Base-by-base conservation (phyloP, 148 eudicot species). In the Rhododendron molle region DNA sequence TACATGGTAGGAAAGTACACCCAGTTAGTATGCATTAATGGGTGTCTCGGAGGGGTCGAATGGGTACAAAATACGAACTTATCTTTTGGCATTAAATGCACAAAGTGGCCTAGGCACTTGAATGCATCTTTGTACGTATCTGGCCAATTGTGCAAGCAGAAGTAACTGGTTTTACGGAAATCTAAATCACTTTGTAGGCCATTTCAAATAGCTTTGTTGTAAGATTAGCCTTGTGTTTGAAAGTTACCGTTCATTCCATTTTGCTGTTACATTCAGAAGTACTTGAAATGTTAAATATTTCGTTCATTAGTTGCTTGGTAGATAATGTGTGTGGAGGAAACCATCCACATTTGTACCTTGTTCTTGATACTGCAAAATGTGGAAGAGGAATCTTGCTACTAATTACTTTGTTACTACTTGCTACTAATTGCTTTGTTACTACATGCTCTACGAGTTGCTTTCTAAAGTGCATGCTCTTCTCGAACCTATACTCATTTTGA, bases 401-500 rank as follows among this genome's bases (percentile, higher is more conserved):
- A 69, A 30, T 28, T 65, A 6, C 26, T 76, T 36, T 76, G 26
- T 72, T 72, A 30, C 43, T 72, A 5, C 30, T 23, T 78, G 32
- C 30, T 28, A 69, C 16, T 12, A 69, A 13, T 28, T 65, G 36
- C 47, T 76, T 36, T 76, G 32, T 82, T 81, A 18, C 23, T n/a
- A 36, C 34, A 78, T 78, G 34, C 26, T 30, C 21, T 52, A 7
- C 18, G 20, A 54, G 50, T 49, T 49, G 36, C 23, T 13, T 52
- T 32, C 23, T 18, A 54, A 54, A 26, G 28, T 78, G 34, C 36
- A 54, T 80, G 52, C 62, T 44, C 2, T 60, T 44, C 56, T 30
- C 80, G 54, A 14, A 47, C 60, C 83, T 85, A 73, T 85, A 65
- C 23, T 77, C 85, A 78, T 83, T 84, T 81, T 80, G 76, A 36